phyloP scores from a whole-genome alignment of 164 flowering plant genomes.

The Aristolochia californica region DNA sequence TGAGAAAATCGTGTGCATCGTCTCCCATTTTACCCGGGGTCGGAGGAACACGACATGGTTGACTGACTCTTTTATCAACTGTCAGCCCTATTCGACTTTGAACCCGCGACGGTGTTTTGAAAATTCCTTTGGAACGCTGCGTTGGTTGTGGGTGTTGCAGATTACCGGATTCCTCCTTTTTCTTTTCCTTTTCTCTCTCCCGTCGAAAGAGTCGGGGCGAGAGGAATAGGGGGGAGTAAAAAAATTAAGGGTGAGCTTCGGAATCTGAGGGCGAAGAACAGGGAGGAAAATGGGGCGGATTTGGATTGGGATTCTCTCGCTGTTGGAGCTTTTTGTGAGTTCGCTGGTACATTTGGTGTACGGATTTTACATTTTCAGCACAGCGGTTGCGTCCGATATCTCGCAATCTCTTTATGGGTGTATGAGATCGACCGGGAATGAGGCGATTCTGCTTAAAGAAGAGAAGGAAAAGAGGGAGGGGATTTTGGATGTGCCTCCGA shows the following conservation, averaged over 20 bases:
- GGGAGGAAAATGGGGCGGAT: constrained; percentile 12
- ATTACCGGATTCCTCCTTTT: too few species aligned
- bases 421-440: constrained; percentile 27
- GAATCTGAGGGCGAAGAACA: background rate
- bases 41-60: too few species aligned
- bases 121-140: too few species aligned
- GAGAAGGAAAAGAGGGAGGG: constrained; percentile 4
- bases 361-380: constrained; percentile 85
- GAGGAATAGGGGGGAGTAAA: background rate
- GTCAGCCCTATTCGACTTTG: too few species aligned
- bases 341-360: constrained; percentile 66
- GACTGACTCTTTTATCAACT: too few species aligned
- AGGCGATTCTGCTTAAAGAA: constrained; percentile 9
- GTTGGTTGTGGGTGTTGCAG: too few species aligned
- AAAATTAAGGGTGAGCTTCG: background rate
- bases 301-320: constrained; percentile 40
- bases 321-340: constrained; percentile 67
- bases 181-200: too few species aligned
- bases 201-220: too few species aligned
- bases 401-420: constrained; percentile 44
- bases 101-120: too few species aligned
- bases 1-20: too few species aligned
- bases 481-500: constrained; percentile 52
- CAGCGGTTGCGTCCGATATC: constrained; percentile 79
- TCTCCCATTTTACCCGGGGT: too few species aligned